Evolutionary conservation across 257 asterid genomes (phyloP).

Genomic region (Henckelia pumila): DNA sequence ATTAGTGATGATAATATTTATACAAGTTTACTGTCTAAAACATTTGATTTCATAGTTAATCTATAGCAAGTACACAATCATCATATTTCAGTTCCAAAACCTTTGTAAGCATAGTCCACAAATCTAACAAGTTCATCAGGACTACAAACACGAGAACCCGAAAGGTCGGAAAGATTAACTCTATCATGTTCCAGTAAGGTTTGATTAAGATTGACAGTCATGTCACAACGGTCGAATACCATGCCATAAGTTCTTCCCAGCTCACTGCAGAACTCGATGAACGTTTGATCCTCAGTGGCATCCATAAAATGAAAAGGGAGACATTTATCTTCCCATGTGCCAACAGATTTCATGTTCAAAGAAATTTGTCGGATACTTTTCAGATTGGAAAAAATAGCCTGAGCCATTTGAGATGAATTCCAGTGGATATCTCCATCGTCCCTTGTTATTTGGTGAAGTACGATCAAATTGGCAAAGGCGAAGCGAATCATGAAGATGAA

Average conservation of each 20-base stretch:
- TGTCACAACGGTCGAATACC: slow-evolving; percentile 30
- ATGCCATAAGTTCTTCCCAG: slow-evolving; percentile 47
- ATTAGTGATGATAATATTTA: slow-evolving; percentile 1
- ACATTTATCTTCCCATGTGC: slow-evolving; percentile 33
- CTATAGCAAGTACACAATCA: slow-evolving; percentile 1
- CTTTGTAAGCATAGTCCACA: slow-evolving; percentile 43
- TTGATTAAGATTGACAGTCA: slow-evolving; percentile 6
- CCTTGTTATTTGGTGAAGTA: slow-evolving; percentile 42
- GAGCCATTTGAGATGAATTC: slow-evolving; percentile 39
- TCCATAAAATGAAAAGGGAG: slow-evolving; percentile 26
- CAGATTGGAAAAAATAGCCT: slow-evolving; percentile 53
- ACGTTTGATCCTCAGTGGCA: slow-evolving; percentile 45
- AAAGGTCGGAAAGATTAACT: slow-evolving; percentile 21
- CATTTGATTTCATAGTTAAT: background rate
- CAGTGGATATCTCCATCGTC: slow-evolving; percentile 14
- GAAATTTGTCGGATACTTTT: slow-evolving; percentile 40
- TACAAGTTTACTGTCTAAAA: background rate
- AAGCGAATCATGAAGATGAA: slow-evolving; percentile 73
- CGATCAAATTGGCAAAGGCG: slow-evolving; percentile 65
- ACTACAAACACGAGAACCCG: slow-evolving; percentile 35
- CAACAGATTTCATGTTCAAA: slow-evolving; percentile 51
- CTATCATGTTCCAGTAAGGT: slow-evolving; percentile 30
- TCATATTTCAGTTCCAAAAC: slow-evolving; percentile 27
- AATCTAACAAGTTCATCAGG: slow-evolving; percentile 55
- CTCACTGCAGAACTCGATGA: slow-evolving; percentile 47